phyloP scores from a whole-genome alignment of 108 stramenopile species.

The Mediolabrus comicus region DNA sequence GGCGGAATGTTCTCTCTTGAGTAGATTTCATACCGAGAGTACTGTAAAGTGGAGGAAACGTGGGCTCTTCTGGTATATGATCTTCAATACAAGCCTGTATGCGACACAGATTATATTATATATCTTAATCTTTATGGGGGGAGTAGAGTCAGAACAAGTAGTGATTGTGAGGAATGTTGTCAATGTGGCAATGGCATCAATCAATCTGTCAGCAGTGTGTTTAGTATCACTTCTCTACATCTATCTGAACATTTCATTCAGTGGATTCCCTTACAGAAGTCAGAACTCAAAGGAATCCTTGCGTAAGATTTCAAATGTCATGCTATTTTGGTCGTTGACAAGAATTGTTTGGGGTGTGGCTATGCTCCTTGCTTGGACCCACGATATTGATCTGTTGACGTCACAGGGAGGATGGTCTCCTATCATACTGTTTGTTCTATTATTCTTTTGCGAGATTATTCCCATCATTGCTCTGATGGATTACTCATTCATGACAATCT shows the following conservation, averaged over 20 bases:
- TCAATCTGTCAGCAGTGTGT: slow-evolving; percentile 76
- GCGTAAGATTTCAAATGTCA: slow-evolving; percentile 47
- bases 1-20: slow-evolving; percentile 83
- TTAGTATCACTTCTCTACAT: slow-evolving; percentile 67
- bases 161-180: slow-evolving; percentile 59
- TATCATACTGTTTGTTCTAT: slow-evolving; percentile 51
- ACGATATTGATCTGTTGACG: slow-evolving; percentile 58
- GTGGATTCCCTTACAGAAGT: slow-evolving; percentile 61
- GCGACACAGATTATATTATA: slow-evolving; percentile 77
- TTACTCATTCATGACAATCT: slow-evolving; percentile 55
- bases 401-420: slow-evolving; percentile 63
- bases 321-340: slow-evolving; percentile 55
- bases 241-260: slow-evolving; percentile 72
- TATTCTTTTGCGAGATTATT: slow-evolving; percentile 65
- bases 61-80: slow-evolving; percentile 70
- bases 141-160: slow-evolving; percentile 22
- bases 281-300: slow-evolving; percentile 37
- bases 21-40: slow-evolving; percentile 66
- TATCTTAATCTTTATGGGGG: slow-evolving; percentile 70
- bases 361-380: slow-evolving; percentile 50
- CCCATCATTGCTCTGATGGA: slow-evolving; percentile 69
- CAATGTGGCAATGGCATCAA: slow-evolving; percentile 70
- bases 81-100: slow-evolving; percentile 84
- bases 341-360: slow-evolving; percentile 66
- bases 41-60: slow-evolving; percentile 53